Evolutionary conservation across 495 filamentous ascomycete species (phyloP).

Genomic region (Umbilicaria muhlenbergii): DNA sequence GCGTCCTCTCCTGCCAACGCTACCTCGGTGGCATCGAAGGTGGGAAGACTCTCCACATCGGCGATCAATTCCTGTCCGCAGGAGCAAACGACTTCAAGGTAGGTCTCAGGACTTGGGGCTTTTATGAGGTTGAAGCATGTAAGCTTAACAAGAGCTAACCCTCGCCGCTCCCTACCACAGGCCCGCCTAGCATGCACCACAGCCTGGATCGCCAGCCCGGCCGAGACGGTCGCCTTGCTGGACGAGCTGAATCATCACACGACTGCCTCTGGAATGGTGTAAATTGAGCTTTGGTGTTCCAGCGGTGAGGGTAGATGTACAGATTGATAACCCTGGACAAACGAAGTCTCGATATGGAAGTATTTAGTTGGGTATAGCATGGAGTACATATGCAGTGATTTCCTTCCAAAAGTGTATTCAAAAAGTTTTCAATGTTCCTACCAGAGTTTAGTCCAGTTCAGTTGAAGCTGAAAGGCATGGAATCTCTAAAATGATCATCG

Average conservation of each 20-base stretch:
- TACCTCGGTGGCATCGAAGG: conserved; percentile 67
- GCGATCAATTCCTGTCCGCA: conserved; percentile 90
- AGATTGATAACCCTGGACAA: too few relatives aligned
- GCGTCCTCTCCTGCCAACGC: conserved; percentile 79
- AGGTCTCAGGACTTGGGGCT: background rate
- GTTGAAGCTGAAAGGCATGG: too few relatives aligned
- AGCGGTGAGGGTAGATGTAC: too few relatives aligned
- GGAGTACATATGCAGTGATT: too few relatives aligned
- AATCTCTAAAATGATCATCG: too few relatives aligned
- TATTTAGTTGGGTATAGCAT: too few relatives aligned
- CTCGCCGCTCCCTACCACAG: conserved; percentile 14
- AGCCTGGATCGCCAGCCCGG: conserved; percentile 84
- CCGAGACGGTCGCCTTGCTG: conserved; percentile 74
- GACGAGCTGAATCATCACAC: conserved; percentile 49
- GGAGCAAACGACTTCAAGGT: conserved; percentile 96
- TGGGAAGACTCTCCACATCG: conserved; percentile 62
- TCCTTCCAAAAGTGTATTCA: too few relatives aligned
- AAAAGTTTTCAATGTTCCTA: too few relatives aligned
- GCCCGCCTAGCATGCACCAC: conserved; percentile 49
- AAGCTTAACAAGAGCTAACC: background rate
- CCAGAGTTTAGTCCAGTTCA: too few relatives aligned
- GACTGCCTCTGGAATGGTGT: background rate
- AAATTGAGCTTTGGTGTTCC: too few relatives aligned
- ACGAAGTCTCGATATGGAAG: too few relatives aligned
- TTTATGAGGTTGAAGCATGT: background rate